These are phyloP conservation scores for Tolypocladium nubicola DNA, from an alignment of 2,329 filamentous ascomycete genomes.

Conservation along the genomic window DNA sequence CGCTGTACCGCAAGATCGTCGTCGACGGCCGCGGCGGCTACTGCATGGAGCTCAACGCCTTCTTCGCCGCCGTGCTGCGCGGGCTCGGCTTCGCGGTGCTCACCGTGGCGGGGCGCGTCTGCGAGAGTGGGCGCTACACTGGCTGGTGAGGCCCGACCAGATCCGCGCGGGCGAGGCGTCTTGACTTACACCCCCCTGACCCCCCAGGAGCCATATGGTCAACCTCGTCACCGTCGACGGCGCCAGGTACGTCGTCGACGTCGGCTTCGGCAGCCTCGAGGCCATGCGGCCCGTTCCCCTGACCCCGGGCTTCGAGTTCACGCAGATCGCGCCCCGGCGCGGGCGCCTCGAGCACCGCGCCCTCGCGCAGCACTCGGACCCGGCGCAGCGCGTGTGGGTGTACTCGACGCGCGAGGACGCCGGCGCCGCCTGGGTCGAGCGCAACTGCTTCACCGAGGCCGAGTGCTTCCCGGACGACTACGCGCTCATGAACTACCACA, in stretches of 20 bases:
- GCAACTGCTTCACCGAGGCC: conserved; percentile 40
- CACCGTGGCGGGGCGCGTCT: conserved; percentile 34
- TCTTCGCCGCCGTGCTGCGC: conserved; percentile 36
- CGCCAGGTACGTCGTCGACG: background rate
- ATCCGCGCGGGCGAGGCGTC: background rate
- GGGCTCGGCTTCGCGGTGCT: conserved; percentile 39
- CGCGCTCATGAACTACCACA: conserved; percentile 32
- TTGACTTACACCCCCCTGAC: conserved; percentile 15
- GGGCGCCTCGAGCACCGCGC: conserved; percentile 30
- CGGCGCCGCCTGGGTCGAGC: conserved; percentile 28
- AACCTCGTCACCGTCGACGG: conserved; percentile 43
- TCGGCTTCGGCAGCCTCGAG: conserved; percentile 30
- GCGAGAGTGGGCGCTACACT: conserved; percentile 5
- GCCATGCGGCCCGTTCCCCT: conserved; percentile 4
- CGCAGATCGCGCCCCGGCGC: conserved; percentile 31
- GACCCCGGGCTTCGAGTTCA: background rate
- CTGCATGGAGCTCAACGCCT: conserved; percentile 38
- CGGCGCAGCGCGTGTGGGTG: conserved; percentile 26
- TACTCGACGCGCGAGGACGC: conserved; percentile 20
- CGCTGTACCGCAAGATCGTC: conserved; percentile 35
- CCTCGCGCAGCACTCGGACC: conserved; percentile 20
- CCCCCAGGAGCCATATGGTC: conserved; percentile 43
- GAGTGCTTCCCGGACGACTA: conserved; percentile 38
- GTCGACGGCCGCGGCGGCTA: conserved; percentile 36
- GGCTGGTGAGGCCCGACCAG: conserved; percentile 13